These are phyloP conservation scores for Rostrohypoxylon terebratum DNA, from an alignment of 495 filamentous ascomycete species.

Conservation along the genomic window DNA sequence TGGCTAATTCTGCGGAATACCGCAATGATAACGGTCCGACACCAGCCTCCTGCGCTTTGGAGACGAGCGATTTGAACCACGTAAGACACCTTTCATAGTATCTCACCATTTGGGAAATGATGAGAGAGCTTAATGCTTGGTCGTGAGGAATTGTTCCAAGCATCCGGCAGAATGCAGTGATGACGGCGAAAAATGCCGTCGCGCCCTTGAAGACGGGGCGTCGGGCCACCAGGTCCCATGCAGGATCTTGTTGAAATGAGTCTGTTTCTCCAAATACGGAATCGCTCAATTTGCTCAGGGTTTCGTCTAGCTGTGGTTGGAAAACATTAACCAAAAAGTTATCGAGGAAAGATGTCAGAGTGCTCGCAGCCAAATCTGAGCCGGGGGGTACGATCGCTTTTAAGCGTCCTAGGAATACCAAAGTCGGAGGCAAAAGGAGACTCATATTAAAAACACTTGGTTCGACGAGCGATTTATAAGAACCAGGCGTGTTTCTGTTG, in stretches of 20 bases:
- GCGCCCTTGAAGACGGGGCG: slow-evolving; percentile 95
- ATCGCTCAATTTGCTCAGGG: slow-evolving; percentile 86
- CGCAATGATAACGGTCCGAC: slow-evolving; percentile 65
- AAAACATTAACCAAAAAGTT: slow-evolving; percentile 99
- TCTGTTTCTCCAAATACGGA: slow-evolving; percentile 84
- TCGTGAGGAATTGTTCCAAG: slow-evolving; percentile 95
- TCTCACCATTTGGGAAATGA: slow-evolving; percentile 87
- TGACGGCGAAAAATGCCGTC: slow-evolving; percentile 83
- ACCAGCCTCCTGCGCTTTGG: slow-evolving; percentile 62
- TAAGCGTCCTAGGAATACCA: slow-evolving; percentile 89
- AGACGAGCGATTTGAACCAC: slow-evolving; percentile 83
- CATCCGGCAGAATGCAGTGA: slow-evolving; percentile 93
- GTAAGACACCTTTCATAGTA: slow-evolving; percentile 92
- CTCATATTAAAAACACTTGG: slow-evolving; percentile 99
- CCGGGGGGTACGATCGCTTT: slow-evolving; percentile 90
- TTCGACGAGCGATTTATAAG: slow-evolving; percentile 76
- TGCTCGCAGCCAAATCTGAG: slow-evolving; percentile 85
- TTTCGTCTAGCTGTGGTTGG: slow-evolving; percentile 95
- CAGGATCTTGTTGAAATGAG: slow-evolving; percentile 86
- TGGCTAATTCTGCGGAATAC: slow-evolving; percentile 76
- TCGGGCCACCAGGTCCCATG: slow-evolving; percentile 80
- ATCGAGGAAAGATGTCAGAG: slow-evolving; percentile 93
- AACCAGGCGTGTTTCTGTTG: slow-evolving; percentile 75
- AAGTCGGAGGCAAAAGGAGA: slow-evolving; percentile 89
- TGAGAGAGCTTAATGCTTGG: slow-evolving; percentile 89